phyloP scores from a whole-genome alignment of 495 filamentous ascomycete species.

The Filosporella fistucella region DNA sequence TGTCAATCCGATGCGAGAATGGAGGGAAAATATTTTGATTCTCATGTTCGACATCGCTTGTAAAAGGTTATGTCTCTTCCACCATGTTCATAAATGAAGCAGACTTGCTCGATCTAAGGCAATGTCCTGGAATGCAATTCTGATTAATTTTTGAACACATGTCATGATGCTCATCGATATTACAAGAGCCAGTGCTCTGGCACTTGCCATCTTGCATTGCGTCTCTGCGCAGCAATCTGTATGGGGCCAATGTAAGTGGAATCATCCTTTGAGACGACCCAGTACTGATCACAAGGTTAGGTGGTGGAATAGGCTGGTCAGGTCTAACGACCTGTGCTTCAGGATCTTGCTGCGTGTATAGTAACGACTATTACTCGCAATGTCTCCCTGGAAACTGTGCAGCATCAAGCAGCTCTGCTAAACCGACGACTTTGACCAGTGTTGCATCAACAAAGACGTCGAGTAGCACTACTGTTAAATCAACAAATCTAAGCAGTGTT shows the following conservation, averaged over 20 bases:
- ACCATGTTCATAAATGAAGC: no score
- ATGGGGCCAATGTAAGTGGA: background rate
- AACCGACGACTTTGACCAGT: background rate
- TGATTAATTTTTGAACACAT: no score
- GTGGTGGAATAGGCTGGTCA: conserved; percentile 10
- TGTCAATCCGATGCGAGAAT: no score
- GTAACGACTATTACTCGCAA: conserved; percentile 27
- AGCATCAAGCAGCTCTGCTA: background rate
- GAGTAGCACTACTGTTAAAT: background rate
- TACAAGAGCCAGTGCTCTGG: no score
- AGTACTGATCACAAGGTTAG: background rate
- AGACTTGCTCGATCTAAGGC: no score
- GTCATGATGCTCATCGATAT: no score
- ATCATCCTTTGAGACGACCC: background rate
- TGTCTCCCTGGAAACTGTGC: conserved; percentile 9
- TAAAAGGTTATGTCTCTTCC: no score
- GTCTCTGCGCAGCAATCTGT: background rate
- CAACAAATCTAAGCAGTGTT: background rate
- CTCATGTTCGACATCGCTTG: no score
- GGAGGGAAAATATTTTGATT: no score
- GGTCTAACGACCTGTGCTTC: conserved; percentile 17
- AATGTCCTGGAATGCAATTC: no score
- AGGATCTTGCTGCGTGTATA: conserved; percentile 16
- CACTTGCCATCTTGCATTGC: no score
- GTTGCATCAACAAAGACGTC: background rate